Conservation (phyloP, 345 rosid species). For the Corymbia maculata region DNA sequence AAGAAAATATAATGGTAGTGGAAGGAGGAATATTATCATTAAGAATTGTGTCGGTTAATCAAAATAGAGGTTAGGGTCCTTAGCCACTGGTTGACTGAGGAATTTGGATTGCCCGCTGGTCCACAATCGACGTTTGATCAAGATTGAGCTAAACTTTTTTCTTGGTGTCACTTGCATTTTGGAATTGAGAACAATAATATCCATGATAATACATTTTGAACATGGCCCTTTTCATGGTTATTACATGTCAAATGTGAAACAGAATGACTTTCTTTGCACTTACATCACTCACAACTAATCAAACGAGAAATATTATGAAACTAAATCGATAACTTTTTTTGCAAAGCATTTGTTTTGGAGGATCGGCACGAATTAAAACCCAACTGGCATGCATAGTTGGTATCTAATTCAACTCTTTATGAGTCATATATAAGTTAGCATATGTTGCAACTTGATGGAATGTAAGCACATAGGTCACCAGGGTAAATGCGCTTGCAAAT, state of each 20-base stretch:
- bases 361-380: background rate
- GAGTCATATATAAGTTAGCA: background rate
- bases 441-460: background rate
- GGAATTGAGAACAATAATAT: background rate
- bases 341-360: background rate
- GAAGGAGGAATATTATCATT: background rate
- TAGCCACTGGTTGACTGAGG: background rate
- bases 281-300: background rate
- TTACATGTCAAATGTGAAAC: background rate
- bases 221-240: background rate
- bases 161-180: background rate
- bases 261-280: background rate
- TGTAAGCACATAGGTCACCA: background rate
- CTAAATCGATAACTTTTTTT: background rate
- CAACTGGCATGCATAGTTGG: background rate
- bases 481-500: background rate
- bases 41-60: background rate
- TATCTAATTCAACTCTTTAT: background rate
- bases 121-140: background rate
- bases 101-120: background rate
- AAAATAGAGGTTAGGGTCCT: background rate
- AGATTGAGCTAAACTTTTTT: no score
- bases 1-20: background rate
- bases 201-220: background rate
- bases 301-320: background rate